A percentile compares a stretch with the other conserved stretches of the same genome.
These are phyloP conservation scores for Phanerochaete carnosa DNA, from an alignment of 768 basidiomycete species.

Conservation along the genomic window DNA sequence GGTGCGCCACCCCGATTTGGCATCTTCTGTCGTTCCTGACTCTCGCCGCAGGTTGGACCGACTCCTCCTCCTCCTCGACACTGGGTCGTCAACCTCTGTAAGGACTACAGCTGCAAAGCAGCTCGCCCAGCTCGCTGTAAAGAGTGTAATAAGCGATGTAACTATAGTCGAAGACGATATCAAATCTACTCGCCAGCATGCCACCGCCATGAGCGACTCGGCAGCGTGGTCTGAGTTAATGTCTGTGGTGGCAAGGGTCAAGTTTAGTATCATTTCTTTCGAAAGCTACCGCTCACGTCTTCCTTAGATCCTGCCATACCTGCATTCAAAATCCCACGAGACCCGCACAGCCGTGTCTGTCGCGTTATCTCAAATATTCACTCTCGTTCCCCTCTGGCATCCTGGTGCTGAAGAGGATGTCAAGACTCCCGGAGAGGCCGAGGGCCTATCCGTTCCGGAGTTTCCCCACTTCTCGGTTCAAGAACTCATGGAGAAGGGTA, in stretches of 20 bases:
- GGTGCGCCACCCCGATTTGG: slow-evolving; percentile 38
- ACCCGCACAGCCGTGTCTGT: slow-evolving; percentile 87
- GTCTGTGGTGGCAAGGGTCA: slow-evolving; percentile 84
- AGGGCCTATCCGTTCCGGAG: slow-evolving; percentile 40
- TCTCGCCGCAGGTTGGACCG: slow-evolving; percentile 77
- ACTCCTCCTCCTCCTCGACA: slow-evolving; percentile 92
- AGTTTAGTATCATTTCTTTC: slow-evolving; percentile 19
- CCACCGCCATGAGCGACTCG: slow-evolving; percentile 51
- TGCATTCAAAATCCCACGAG: slow-evolving; percentile 91
- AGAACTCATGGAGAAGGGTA: slow-evolving; percentile 72
- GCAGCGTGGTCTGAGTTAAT: slow-evolving; percentile 89
- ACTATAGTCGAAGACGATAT: slow-evolving; percentile 70
- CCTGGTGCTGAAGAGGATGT: slow-evolving; percentile 38
- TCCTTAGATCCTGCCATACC: slow-evolving; percentile 77
- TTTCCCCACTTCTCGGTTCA: slow-evolving; percentile 77
- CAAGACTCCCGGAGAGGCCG: slow-evolving; percentile 25
- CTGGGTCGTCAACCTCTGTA: slow-evolving; percentile 87
- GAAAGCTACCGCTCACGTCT: background rate
- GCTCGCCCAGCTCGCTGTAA: slow-evolving; percentile 85
- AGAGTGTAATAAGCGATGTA: slow-evolving; percentile 81
- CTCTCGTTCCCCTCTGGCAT: slow-evolving; percentile 78
- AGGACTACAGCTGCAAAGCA: slow-evolving; percentile 96
- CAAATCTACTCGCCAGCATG: slow-evolving; percentile 59
- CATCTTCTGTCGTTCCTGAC: slow-evolving; percentile 11
- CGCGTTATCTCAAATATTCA: slow-evolving; percentile 85